A percentile compares a stretch with the other conserved stretches of the same genome.
phyloP scores from a whole-genome alignment of 2,329 filamentous ascomycete genomes.

The Alternaria panax region DNA sequence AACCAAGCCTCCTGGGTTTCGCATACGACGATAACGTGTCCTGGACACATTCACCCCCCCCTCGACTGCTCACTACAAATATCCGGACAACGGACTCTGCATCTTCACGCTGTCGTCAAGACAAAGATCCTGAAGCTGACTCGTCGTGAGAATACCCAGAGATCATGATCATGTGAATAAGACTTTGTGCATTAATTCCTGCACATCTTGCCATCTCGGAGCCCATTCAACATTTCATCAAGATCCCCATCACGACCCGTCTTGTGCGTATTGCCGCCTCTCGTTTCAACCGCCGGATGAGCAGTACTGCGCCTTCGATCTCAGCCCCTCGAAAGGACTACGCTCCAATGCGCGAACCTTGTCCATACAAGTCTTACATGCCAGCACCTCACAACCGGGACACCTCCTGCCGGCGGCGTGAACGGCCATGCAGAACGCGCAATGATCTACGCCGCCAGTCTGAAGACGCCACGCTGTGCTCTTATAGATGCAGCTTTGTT shows the following conservation, averaged over 20 bases:
- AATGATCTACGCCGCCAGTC: constrained; percentile 9
- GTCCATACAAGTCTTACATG: constrained; percentile 16
- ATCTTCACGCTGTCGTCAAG: background rate
- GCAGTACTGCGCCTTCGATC: constrained; percentile 1
- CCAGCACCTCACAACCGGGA: constrained; percentile 23
- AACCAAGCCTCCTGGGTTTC: background rate
- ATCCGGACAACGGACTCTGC: background rate
- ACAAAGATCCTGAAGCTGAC: background rate
- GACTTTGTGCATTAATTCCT: background rate
- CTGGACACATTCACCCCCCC: background rate
- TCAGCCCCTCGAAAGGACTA: background rate
- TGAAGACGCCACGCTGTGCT: constrained; percentile 7
- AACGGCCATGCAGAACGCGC: constrained; percentile 17
- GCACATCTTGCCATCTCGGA: background rate
- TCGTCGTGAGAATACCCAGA: background rate
- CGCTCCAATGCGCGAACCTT: constrained; percentile 8
- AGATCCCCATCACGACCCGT: background rate
- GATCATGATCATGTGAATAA: background rate
- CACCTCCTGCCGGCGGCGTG: constrained; percentile 9
- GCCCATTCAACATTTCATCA: background rate
- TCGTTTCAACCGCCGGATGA: constrained; percentile 3
- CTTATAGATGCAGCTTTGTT: constrained; percentile 7
- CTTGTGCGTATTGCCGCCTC: background rate
- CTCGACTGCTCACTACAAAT: background rate
- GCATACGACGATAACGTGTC: background rate